Conservation (phyloP, 805 yeast genomes). For the Vanderwaltozyma polyspora region DNA sequence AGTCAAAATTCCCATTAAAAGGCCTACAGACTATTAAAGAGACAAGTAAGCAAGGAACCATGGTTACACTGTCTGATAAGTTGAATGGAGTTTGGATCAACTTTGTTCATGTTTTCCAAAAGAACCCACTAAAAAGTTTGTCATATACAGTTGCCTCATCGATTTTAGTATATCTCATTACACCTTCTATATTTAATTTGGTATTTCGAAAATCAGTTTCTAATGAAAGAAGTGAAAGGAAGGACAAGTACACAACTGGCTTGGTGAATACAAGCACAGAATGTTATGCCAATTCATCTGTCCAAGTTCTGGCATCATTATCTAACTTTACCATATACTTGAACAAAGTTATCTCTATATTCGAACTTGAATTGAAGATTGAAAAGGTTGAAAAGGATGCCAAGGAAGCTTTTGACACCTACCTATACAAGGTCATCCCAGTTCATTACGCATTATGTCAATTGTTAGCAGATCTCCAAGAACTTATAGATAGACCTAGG, state of each 20-base stretch:
- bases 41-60: no score
- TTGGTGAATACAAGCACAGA: slow-evolving; percentile 72
- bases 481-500: slow-evolving; percentile 41
- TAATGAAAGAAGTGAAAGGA: slow-evolving; percentile 30
- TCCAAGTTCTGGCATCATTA: slow-evolving; percentile 65
- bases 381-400: neutral
- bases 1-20: no score
- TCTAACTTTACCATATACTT: slow-evolving; percentile 51
- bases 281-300: slow-evolving; percentile 82
- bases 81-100: no score
- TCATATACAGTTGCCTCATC: neutral
- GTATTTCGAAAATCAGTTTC: neutral
- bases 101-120: neutral
- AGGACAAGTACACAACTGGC: slow-evolving; percentile 73
- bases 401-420: neutral
- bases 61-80: no score
- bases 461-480: slow-evolving; percentile 47
- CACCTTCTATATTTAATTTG: neutral
- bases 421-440: slow-evolving; percentile 26
- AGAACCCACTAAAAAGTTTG: neutral
- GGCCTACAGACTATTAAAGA: no score
- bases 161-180: neutral
- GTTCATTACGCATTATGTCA: slow-evolving; percentile 48
- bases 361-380: neutral
- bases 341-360: slow-evolving; percentile 12